phyloP scores from a whole-genome alignment of 192 early-diverging fungal genomes.

The Funneliformis geosporum region DNA sequence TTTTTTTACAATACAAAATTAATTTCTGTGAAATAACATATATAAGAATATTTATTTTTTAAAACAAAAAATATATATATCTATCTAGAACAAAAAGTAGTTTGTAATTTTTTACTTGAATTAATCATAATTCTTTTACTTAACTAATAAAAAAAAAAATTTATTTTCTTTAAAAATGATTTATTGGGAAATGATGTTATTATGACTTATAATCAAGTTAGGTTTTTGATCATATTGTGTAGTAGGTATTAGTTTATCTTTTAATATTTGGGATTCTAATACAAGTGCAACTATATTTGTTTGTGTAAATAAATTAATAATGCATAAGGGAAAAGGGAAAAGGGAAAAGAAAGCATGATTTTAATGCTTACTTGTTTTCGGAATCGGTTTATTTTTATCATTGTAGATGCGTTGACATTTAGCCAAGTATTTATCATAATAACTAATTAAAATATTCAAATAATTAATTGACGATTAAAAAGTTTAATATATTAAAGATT shows the following conservation, averaged over 20 bases:
- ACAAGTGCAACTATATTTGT: conserved; percentile 21
- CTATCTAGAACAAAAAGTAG: too few species aligned
- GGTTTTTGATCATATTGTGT: conserved; percentile 20
- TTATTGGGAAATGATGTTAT: not conserved
- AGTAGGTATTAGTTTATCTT: conserved; percentile 12
- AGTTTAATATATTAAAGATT: not conserved
- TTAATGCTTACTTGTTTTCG: conserved; percentile 25
- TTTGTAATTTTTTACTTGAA: too few species aligned
- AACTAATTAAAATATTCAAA: not conserved
- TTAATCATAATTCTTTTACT: too few species aligned
- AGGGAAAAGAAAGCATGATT: not conserved
- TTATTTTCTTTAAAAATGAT: not conserved
- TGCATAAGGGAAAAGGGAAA: not conserved
- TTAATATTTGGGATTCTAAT: conserved; percentile 23
- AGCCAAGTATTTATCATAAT: conserved; percentile 27
- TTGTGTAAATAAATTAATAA: not conserved
- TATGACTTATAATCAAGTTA: conserved; percentile 3
- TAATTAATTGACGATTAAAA: not conserved
- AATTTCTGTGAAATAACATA: too few species aligned
- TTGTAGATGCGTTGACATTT: not conserved
- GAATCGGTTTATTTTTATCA: not conserved
- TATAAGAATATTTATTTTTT: too few species aligned
- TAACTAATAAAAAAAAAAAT: not conserved
- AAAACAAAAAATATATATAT: too few species aligned
- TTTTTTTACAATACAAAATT: too few species aligned